Evolutionary conservation across 192 early-diverging fungal genomes (phyloP).

Genomic region (Podila minutissima): DNA sequence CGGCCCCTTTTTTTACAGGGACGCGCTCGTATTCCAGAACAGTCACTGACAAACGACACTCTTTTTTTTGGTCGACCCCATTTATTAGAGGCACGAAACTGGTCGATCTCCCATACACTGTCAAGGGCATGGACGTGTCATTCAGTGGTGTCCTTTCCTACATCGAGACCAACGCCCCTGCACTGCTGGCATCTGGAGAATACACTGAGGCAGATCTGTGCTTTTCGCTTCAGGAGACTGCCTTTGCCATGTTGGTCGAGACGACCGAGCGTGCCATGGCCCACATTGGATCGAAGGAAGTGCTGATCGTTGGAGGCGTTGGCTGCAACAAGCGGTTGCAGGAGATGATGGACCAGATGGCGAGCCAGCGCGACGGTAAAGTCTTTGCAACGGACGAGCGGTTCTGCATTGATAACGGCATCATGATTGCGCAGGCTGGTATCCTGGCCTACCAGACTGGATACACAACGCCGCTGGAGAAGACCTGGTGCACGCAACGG

Average conservation of each 20-base stretch:
- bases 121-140: conserved; percentile 99
- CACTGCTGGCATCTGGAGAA: conserved; percentile 58
- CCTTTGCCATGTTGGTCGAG: conserved; percentile 99
- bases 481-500: conserved; percentile 94
- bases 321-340: conserved; percentile 95
- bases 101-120: conserved; percentile 93
- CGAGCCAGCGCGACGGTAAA: conserved; percentile 81
- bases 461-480: conserved; percentile 79
- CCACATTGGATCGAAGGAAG: conserved; percentile 90
- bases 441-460: conserved; percentile 86
- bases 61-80: neutral
- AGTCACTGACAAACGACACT: neutral
- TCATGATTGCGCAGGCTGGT: conserved; percentile 99
- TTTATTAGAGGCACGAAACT: conserved; percentile 77
- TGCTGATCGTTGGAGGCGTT: conserved; percentile 96
- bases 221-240: conserved; percentile 95
- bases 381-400: conserved; percentile 98
- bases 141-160: conserved; percentile 95
- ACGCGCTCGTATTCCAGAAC: neutral
- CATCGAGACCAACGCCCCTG: conserved; percentile 81
- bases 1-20: neutral
- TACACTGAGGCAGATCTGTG: conserved; percentile 92
- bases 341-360: conserved; percentile 99
- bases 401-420: conserved; percentile 99
- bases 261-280: conserved; percentile 99